Evolutionary conservation across 495 filamentous ascomycete species (phyloP), one percentile per base, ranked within the genome.

Genomic region (Alectoria sarmentosa): DNA sequence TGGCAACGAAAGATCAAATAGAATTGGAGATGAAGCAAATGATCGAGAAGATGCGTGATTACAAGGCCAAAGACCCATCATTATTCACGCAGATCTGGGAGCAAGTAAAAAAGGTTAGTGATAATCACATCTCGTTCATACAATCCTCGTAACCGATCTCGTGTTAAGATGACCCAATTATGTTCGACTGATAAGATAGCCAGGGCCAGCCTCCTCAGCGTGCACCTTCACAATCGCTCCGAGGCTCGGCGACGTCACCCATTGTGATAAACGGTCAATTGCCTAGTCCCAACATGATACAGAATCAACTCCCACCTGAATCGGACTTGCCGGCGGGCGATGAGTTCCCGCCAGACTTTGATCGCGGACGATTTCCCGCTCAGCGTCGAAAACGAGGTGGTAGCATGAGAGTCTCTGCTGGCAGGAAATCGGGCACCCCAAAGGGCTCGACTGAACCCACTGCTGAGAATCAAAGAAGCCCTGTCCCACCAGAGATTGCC

Each of bases 41-140:
- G 74, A 66, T 76, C 7, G 71, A 73, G 60, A 76, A 71, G 60
- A 76, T 76, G 67, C 66, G 71, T 8, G 71, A 76, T 15, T 76
- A 70, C 59, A 72, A 76, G 57, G 61, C 73, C 7, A 70, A 72
- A 63, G 71, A 76, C 49, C 74, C 74, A 28, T 64, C 69, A 44
- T 49, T 71, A 13, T 76, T 76, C 42, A 64, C 71, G 21, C 65
- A 70, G 48, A 63, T 76, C 39, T 76, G 74, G 74, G 69, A 76
- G 41, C 64, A 72, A 60, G 49, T 75, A 1, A 76, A 75, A 52
- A 75, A 75, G 64, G 68, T 66, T 62, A 44, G 60, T 55, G 6
- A 30, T 21, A 17, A 55, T 34, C 15, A 34, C 28, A 8, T 19
- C 28, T n/a, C 17, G 34, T 32, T 19, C 26, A 49, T 13, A 4